These are phyloP conservation scores for Alternaria burnsii DNA, from an alignment of 2,329 filamentous ascomycete species.

Conservation along the genomic window DNA sequence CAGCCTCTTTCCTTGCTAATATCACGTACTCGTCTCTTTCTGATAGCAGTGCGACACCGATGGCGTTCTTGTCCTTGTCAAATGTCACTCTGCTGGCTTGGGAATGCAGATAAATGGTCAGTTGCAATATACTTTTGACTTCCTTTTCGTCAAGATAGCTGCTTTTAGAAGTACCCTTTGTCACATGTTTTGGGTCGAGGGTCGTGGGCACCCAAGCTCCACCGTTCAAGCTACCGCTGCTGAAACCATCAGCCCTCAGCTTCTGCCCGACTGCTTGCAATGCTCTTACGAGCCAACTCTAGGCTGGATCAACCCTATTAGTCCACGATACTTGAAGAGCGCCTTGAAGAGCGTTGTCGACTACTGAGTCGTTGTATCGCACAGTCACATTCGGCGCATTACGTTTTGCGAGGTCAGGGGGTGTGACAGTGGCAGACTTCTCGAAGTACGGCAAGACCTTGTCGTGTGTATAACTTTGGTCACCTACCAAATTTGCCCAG, in stretches of 20 bases:
- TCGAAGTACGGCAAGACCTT: slow-evolving; percentile 42
- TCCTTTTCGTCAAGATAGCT: too few species aligned
- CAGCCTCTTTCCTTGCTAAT: background rate
- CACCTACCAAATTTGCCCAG: slow-evolving; percentile 46
- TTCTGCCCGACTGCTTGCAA: slow-evolving; percentile 33
- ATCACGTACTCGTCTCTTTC: too few species aligned
- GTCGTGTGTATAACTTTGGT: slow-evolving; percentile 41
- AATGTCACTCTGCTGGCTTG: too few species aligned
- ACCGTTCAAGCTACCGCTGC: slow-evolving; percentile 33
- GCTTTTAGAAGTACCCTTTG: background rate
- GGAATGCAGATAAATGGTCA: too few species aligned
- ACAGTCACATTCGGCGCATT: slow-evolving; percentile 32
- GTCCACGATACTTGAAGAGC: slow-evolving; percentile 39
- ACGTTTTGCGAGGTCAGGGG: slow-evolving; percentile 33
- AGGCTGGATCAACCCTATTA: background rate
- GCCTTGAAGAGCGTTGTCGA: slow-evolving; percentile 23
- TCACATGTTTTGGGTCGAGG: slow-evolving; percentile 37
- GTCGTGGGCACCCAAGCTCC: slow-evolving; percentile 37
- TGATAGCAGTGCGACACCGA: too few species aligned
- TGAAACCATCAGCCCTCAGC: slow-evolving; percentile 28
- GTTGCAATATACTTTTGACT: too few species aligned
- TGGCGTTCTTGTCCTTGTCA: too few species aligned
- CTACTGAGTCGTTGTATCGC: slow-evolving; percentile 25
- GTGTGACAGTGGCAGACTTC: slow-evolving; percentile 37
- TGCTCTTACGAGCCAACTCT: slow-evolving; percentile 13